Conservation (phyloP, 208 protist genomes). For the Leishmania turanica region DNA sequence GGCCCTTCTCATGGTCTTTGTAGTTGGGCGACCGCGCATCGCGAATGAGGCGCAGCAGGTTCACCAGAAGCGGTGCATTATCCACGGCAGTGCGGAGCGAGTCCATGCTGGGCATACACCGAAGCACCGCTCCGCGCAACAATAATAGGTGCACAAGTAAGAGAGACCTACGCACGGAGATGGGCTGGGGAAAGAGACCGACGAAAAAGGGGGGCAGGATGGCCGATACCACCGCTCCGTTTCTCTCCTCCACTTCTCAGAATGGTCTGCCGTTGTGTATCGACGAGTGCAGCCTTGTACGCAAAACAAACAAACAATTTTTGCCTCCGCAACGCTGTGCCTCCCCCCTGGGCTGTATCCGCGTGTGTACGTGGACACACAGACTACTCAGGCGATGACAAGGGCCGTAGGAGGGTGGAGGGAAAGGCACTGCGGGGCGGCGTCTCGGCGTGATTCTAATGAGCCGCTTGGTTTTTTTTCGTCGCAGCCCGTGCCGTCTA, state of each 20-base stretch:
- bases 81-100: constrained; percentile 29
- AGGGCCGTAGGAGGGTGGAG: background rate
- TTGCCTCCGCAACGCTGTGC: no score
- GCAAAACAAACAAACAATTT: background rate
- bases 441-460: background rate
- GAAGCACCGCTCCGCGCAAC: background rate
- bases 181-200: background rate
- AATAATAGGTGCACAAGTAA: background rate
- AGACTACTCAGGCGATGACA: background rate
- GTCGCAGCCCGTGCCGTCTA: background rate
- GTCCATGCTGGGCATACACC: constrained; percentile 11
- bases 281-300: background rate
- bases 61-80: constrained; percentile 48
- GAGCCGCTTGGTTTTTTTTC: background rate
- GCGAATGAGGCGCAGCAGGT: constrained; percentile 52
- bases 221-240: background rate
- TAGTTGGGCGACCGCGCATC: constrained; percentile 38
- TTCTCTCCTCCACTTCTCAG: background rate
- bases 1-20: constrained; percentile 31
- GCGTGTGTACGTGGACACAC: background rate
- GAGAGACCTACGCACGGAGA: background rate
- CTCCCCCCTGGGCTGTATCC: background rate
- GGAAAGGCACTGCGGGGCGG: background rate
- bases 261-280: background rate
- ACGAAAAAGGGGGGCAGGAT: background rate